phyloP scores from a whole-genome alignment of 2,329 filamentous ascomycete genomes.

The Fusarium nygamai region DNA sequence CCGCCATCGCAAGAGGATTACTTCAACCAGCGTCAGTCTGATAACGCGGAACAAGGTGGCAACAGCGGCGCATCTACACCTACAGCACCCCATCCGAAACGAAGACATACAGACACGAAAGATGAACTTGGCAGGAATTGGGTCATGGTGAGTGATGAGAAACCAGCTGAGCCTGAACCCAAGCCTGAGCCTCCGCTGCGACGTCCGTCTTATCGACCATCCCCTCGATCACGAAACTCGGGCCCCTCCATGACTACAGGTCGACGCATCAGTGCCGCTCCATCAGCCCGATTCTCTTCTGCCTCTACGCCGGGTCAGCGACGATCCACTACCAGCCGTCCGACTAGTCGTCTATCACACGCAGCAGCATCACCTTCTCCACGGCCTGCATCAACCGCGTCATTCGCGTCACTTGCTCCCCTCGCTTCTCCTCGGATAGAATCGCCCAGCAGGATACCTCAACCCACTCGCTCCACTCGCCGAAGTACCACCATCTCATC shows the following conservation, averaged over 20 bases:
- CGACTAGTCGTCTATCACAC: conserved; percentile 58
- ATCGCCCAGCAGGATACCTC: conserved; percentile 57
- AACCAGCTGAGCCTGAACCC: conserved; percentile 28
- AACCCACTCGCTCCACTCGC: conserved; percentile 18
- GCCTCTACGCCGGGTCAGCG: conserved; percentile 41
- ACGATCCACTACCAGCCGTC: conserved; percentile 36
- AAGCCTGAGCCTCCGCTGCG: conserved; percentile 42
- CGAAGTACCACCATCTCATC: conserved; percentile 34
- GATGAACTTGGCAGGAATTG: conserved; percentile 73
- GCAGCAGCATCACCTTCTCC: conserved; percentile 30
- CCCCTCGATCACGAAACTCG: conserved; percentile 47
- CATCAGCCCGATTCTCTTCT: conserved; percentile 45
- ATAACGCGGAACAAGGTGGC: conserved; percentile 44
- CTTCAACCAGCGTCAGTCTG: conserved; percentile 9
- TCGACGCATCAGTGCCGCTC: conserved; percentile 57
- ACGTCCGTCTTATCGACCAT: conserved; percentile 35
- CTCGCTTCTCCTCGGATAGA: conserved; percentile 47
- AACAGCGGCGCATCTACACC: conserved; percentile 53
- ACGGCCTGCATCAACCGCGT: conserved; percentile 46
- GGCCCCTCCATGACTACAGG: conserved; percentile 47
- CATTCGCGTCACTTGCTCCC: conserved; percentile 49
- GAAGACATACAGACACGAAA: conserved; percentile 62
- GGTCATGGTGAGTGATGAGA: conserved; percentile 70
- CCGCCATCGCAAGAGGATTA: conserved; percentile 45
- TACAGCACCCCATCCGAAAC: conserved; percentile 59